A percentile compares a stretch with the other conserved stretches of the same genome.
These are phyloP conservation scores for Calonectria multiphialidica DNA, from an alignment of 2,329 filamentous ascomycete species.

Conservation along the genomic window DNA sequence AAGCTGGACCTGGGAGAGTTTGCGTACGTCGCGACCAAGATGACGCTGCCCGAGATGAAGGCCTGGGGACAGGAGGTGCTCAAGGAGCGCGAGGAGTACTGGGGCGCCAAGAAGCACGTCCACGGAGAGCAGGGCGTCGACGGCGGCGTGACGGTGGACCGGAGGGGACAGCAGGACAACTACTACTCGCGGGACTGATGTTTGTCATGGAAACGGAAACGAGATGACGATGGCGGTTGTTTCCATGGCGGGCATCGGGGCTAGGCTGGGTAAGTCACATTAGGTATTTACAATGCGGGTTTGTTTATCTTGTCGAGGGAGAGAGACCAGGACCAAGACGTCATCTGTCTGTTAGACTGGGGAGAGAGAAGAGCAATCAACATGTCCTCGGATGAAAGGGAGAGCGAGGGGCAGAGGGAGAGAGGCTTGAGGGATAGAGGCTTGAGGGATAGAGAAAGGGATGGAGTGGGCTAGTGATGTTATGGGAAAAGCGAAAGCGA, in stretches of 20 bases:
- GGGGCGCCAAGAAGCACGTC: conserved; percentile 66
- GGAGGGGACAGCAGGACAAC: conserved; percentile 58
- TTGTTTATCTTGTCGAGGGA: not conserved
- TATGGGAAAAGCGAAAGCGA: no score
- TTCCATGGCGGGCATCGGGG: not conserved
- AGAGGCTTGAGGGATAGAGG: not conserved
- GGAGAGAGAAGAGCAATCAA: conserved; percentile 5
- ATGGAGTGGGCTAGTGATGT: not conserved
- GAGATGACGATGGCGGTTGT: not conserved
- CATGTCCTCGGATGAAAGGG: not conserved
- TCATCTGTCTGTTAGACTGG: conserved; percentile 27
- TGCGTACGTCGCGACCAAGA: conserved; percentile 78
- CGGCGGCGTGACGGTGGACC: conserved; percentile 52
- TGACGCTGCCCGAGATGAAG: conserved; percentile 82
- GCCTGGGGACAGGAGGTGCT: conserved; percentile 84
- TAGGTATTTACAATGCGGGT: not conserved
- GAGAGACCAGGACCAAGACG: not conserved
- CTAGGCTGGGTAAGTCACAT: not conserved
- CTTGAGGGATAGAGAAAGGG: not conserved
- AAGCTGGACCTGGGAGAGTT: conserved; percentile 88
- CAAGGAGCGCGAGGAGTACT: conserved; percentile 80
- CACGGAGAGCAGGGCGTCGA: conserved; percentile 58
- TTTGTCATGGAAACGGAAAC: not conserved
- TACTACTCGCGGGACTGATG: conserved; percentile 57
- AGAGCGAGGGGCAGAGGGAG: not conserved